Evolutionary conservation across 2,329 filamentous ascomycete genomes (phyloP), one percentile per base, ranked within the genome.

Genomic region (Lasiodiplodia sp.): DNA sequence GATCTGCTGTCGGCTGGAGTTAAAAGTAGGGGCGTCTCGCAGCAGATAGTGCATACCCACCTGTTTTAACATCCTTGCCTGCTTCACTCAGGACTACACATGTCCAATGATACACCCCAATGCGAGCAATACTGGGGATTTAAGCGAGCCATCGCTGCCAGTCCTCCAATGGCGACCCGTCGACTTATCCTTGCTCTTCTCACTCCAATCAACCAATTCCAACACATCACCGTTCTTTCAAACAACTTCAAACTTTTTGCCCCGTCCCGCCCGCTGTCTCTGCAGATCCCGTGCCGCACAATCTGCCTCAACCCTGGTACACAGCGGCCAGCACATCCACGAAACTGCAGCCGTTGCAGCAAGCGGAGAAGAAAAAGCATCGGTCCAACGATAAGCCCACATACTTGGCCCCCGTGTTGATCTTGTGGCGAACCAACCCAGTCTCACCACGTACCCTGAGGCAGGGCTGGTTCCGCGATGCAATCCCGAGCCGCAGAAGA

Each of bases 291-390:
- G 14, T 12, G 34, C 55, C 34, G 31, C 34, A n/a, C 8, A 18
- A 12, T 12, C 55, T 34, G n/a, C 21, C 18, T 23, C 38, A 23
- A 21, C 28, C 23, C 18, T 23, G 8, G 25, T 21, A 8, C 34
- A 12, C 3, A 47, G 21, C 21, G 14, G 16, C 37, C 21, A 38
- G 44, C 37, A 47, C 37, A 47, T 21, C 21, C 38, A 40, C 56
- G 34, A 40, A 58, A 58, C 55, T 14, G 55, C 55, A 58, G 55
- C 34, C 16, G 56, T 28, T 47, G 38, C 56, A 60, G 31, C 18
- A 31, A 21, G n/a, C 25, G 44, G 44, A 21, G 11, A 47, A 44
- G 18, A 18, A 47, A 47, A 21, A n/a, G 44, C 40, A 44, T 44
- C 40, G 40, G n/a, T 47, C 44, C 10, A 14, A 38, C 38, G 23